phyloP scores from a whole-genome alignment of 768 basidiomycete genomes.

The Cantharellus cinnabarinus region DNA sequence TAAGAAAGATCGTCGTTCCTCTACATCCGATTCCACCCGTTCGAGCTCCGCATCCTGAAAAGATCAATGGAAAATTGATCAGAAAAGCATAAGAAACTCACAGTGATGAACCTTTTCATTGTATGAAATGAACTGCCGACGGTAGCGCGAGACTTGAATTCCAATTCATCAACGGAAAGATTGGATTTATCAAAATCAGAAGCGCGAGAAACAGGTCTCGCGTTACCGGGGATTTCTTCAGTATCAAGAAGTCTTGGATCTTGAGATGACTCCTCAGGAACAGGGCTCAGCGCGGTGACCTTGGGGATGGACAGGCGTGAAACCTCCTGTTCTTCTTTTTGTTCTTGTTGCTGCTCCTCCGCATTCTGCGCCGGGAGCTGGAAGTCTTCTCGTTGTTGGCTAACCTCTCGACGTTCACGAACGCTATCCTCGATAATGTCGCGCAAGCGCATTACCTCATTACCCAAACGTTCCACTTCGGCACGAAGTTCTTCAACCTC shows the following conservation, averaged over 20 bases:
- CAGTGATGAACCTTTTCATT: constrained; percentile 4
- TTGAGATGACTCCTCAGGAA: constrained; percentile 7
- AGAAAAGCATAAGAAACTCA: neutral
- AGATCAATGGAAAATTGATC: constrained; percentile 16
- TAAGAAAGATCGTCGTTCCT: constrained; percentile 32
- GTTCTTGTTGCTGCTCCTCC: neutral
- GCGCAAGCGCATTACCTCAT: constrained; percentile 72
- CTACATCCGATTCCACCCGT: constrained; percentile 43
- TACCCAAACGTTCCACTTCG: constrained; percentile 64
- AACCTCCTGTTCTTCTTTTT: constrained; percentile 11
- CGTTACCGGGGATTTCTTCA: neutral
- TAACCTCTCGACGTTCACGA: neutral
- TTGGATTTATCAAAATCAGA: neutral
- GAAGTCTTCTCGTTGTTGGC: neutral
- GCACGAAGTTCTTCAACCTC: constrained; percentile 48
- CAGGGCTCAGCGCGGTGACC: constrained; percentile 11
- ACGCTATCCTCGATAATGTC: constrained; percentile 61
- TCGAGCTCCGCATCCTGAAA: constrained; percentile 38
- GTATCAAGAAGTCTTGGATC: neutral
- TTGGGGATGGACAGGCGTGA: constrained; percentile 12
- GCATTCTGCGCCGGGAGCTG: neutral
- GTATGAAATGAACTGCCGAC: neutral
- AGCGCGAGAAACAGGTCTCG: neutral
- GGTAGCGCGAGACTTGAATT: neutral
- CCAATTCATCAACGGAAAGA: neutral